A percentile compares a stretch with the other conserved stretches of the same genome.
Conservation (phyloP, 2,329 filamentous ascomycete species). For the Epichloe amarillans region DNA sequence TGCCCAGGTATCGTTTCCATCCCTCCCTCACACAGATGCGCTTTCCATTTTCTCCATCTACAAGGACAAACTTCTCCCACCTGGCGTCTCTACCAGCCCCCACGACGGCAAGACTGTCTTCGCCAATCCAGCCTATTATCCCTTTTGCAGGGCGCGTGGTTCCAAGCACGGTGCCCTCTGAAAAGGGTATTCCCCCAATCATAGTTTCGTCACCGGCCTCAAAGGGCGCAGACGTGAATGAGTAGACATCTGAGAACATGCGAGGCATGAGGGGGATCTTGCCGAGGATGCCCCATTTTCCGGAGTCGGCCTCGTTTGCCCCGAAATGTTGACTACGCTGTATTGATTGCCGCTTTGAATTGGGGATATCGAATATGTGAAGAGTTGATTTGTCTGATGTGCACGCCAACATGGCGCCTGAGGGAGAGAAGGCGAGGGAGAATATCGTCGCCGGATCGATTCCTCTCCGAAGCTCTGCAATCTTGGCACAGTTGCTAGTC, state of each 20-base stretch:
- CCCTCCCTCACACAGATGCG: conserved; percentile 56
- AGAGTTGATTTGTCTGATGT: conserved; percentile 95
- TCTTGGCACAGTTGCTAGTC: conserved; percentile 63
- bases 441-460: conserved; percentile 81
- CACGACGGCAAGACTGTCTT: conserved; percentile 60
- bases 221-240: conserved; percentile 68
- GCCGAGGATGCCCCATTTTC: conserved; percentile 77
- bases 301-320: conserved; percentile 28
- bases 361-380: conserved; percentile 80
- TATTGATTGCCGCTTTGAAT: conserved; percentile 29
- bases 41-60: conserved; percentile 54
- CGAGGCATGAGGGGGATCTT: conserved; percentile 81
- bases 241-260: conserved; percentile 82
- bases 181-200: conserved; percentile 30
- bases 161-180: conserved; percentile 32
- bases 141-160: conserved; percentile 60
- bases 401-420: conserved; percentile 67
- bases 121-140: conserved; percentile 69
- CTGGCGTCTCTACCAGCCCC: conserved; percentile 67
- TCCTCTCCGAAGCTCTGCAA: conserved; percentile 77
- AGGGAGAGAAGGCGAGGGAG: conserved; percentile 76
- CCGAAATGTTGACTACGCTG: conserved; percentile 19
- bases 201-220: conserved; percentile 65
- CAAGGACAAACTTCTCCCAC: conserved; percentile 77
- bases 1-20: conserved; percentile 65